phyloP scores from a whole-genome alignment of 208 protist species.

The Trypanosoma cruzi region DNA sequence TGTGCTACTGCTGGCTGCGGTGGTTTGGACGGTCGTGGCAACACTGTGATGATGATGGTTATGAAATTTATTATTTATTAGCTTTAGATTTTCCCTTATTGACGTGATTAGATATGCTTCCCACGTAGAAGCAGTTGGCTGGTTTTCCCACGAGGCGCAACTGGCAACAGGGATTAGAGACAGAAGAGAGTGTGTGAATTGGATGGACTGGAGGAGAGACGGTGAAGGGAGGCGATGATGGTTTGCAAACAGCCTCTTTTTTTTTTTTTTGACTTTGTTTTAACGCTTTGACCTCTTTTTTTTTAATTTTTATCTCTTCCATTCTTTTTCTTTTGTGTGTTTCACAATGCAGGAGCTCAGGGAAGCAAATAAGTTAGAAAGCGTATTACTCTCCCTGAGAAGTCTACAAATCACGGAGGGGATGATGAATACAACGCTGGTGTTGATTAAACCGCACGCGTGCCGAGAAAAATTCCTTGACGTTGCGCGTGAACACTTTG shows the following conservation, averaged over 20 bases:
- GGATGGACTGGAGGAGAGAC: neutral
- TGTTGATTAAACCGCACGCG: constrained; percentile 66
- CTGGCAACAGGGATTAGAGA: neutral
- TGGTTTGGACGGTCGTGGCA: neutral
- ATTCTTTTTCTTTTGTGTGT: neutral
- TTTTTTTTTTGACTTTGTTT: neutral
- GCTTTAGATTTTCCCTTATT: neutral
- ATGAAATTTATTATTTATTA: too few species aligned
- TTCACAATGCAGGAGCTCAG: neutral
- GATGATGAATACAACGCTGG: constrained; percentile 56
- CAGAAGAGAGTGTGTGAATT: neutral
- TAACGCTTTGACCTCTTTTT: constrained; percentile 1
- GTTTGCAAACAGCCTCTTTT: neutral
- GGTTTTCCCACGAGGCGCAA: neutral
- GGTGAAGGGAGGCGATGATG: neutral
- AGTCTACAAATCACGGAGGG: neutral
- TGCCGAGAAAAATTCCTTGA: constrained; percentile 44
- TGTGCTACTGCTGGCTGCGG: neutral
- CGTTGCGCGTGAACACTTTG: constrained; percentile 33
- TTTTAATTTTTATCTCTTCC: constrained; percentile 3
- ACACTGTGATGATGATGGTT: too few species aligned
- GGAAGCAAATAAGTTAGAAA: too few species aligned
- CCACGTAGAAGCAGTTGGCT: neutral
- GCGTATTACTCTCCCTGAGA: neutral
- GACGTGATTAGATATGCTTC: neutral